Percentiles rank a stretch among this genome's conserved stretches.
Conservation (phyloP, 257 asterid species). For the Rhazya stricta region DNA sequence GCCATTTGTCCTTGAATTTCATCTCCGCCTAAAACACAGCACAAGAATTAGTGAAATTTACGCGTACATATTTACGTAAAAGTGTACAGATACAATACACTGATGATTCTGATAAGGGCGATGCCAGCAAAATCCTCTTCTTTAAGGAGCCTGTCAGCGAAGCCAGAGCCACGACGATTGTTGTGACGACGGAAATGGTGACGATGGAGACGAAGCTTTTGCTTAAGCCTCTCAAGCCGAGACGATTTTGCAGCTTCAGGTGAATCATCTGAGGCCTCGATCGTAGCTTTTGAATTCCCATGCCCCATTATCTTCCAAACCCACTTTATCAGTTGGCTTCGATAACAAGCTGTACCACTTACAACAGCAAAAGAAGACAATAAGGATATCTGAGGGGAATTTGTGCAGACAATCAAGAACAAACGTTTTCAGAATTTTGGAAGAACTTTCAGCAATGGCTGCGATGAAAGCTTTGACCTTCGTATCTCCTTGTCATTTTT, state of each 20-base stretch:
- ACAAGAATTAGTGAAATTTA: constrained; percentile 12
- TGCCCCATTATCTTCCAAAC: constrained; percentile 50
- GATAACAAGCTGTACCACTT: neutral
- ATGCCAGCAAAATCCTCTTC: constrained; percentile 86
- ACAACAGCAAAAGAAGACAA: neutral
- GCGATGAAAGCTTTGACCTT: neutral
- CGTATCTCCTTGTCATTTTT: neutral
- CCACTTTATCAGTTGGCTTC: neutral
- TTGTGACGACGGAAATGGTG: constrained; percentile 43
- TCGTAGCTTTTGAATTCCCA: constrained; percentile 45
- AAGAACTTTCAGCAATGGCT: neutral
- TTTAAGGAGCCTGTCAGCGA: constrained; percentile 39
- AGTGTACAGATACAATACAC: constrained; percentile 28
- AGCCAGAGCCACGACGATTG: constrained; percentile 25
- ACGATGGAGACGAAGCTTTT: constrained; percentile 51
- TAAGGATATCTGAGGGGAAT: neutral
- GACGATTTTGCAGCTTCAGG: constrained; percentile 38
- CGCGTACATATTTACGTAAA: neutral
- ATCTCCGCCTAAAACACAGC: constrained; percentile 71
- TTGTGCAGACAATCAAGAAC: neutral
- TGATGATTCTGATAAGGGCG: constrained; percentile 65
- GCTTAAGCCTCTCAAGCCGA: constrained; percentile 45
- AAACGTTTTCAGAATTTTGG: too few species aligned
- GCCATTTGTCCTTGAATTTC: constrained; percentile 93
- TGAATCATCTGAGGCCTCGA: constrained; percentile 40